Evolutionary conservation across 768 basidiomycete species (phyloP).

Genomic region (Suillus brevipes): DNA sequence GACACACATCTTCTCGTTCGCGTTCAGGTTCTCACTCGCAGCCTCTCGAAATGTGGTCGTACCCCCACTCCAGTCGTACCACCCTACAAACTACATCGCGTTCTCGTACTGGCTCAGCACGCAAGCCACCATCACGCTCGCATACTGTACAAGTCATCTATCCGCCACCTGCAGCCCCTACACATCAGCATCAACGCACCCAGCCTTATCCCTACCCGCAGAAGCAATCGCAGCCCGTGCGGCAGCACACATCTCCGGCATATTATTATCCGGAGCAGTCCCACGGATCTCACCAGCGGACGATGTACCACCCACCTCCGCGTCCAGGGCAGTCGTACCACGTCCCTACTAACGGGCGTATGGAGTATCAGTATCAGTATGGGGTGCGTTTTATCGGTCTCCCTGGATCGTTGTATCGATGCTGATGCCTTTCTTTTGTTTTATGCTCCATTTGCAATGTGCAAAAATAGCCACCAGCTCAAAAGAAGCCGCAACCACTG

Average conservation of each 20-base stretch:
- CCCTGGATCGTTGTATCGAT: slow-evolving; percentile 15
- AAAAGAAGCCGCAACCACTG: slow-evolving; percentile 31
- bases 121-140: slow-evolving; percentile 13
- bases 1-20: slow-evolving; percentile 21
- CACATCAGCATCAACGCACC: slow-evolving; percentile 5
- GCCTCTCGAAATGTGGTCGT: slow-evolving; percentile 11
- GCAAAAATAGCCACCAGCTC: slow-evolving; percentile 30
- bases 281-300: slow-evolving; percentile 17
- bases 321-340: slow-evolving; percentile 32
- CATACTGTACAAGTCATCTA: slow-evolving; percentile 22
- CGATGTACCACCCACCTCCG: slow-evolving; percentile 23
- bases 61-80: slow-evolving; percentile 16
- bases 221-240: slow-evolving; percentile 19
- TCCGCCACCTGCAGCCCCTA: slow-evolving; percentile 8
- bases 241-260: slow-evolving; percentile 21
- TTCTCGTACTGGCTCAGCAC: not conserved
- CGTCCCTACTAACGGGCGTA: slow-evolving; percentile 1
- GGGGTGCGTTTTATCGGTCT: slow-evolving; percentile 24
- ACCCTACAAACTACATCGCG: slow-evolving; percentile 27
- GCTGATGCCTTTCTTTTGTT: slow-evolving; percentile 17
- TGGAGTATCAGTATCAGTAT: slow-evolving; percentile 32
- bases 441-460: slow-evolving; percentile 1
- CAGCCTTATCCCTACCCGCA: slow-evolving; percentile 22
- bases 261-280: slow-evolving; percentile 18
- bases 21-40: slow-evolving; percentile 28